Percentiles rank a stretch among this genome's conserved stretches.
Conservation (phyloP, 2,329 filamentous ascomycete genomes). For the Eurotiales sp. region DNA sequence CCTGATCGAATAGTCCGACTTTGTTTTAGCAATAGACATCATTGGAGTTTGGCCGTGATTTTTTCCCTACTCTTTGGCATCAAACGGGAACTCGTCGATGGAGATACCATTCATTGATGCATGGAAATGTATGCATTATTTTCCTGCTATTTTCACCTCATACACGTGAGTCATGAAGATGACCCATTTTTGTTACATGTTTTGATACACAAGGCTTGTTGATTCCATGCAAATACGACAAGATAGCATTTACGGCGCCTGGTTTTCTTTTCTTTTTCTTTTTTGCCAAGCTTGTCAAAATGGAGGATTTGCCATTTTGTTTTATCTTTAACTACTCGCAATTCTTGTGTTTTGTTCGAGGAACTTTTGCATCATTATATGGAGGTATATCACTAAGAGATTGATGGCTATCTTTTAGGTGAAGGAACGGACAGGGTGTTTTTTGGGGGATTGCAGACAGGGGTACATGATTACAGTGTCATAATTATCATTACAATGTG, state of each 20-base stretch:
- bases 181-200: background rate
- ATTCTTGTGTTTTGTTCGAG: background rate
- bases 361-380: background rate
- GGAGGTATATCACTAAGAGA: background rate
- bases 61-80: constrained; percentile 9
- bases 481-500: constrained; percentile 4
- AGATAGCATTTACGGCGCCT: constrained; percentile 10
- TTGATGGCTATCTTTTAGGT: background rate
- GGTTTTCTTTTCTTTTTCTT: background rate
- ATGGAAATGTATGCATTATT: background rate
- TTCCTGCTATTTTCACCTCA: background rate
- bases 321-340: background rate
- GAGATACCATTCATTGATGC: constrained; percentile 1
- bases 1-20: background rate
- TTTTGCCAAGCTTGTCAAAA: background rate
- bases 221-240: background rate
- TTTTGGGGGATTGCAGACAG: background rate
- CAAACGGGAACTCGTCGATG: background rate
- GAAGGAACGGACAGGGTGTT: background rate
- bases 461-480: background rate
- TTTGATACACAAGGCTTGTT: background rate
- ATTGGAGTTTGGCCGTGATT: constrained; percentile 9
- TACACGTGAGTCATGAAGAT: background rate
- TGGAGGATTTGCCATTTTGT: background rate
- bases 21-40: constrained; percentile 9